phyloP scores from a whole-genome alignment of 2,329 filamentous ascomycete species.

The Aspergillus alliaceus region DNA sequence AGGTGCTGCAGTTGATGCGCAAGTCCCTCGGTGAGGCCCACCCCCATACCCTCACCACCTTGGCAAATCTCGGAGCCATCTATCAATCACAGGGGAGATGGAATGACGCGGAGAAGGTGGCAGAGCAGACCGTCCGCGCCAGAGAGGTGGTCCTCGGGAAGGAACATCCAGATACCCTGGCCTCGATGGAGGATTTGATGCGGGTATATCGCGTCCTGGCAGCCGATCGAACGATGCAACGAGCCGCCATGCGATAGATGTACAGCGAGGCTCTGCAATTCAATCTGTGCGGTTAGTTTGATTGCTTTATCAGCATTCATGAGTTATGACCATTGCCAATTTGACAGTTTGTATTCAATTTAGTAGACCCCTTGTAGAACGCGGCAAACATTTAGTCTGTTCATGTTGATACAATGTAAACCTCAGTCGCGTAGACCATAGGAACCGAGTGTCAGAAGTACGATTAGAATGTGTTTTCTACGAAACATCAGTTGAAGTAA shows the following conservation, averaged over 20 bases:
- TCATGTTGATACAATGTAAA: neutral
- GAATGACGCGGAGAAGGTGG: constrained; percentile 5
- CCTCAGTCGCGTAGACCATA: neutral
- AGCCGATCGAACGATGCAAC: neutral
- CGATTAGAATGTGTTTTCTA: no score
- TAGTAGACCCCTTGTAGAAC: neutral
- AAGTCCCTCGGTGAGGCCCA: constrained; percentile 1
- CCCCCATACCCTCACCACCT: constrained; percentile 7
- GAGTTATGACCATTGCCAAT: neutral
- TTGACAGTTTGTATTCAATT: neutral
- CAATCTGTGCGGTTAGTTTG: no score
- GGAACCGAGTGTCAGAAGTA: no score
- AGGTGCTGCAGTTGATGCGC: constrained; percentile 7
- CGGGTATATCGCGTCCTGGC: constrained; percentile 3
- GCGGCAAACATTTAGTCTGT: neutral
- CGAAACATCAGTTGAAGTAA: no score
- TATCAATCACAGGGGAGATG: constrained; percentile 11
- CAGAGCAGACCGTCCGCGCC: neutral
- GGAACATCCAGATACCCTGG: constrained; percentile 3
- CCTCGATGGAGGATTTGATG: constrained; percentile 7
- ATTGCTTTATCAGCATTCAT: neutral
- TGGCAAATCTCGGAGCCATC: constrained; percentile 6
- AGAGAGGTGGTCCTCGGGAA: constrained; percentile 6
- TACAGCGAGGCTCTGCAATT: no score
- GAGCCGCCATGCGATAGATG: neutral